Evolutionary conservation across 2,329 filamentous ascomycete genomes (phyloP), one percentile per base, ranked within the genome.

Genomic region (Sclerotinia trifoliorum): DNA sequence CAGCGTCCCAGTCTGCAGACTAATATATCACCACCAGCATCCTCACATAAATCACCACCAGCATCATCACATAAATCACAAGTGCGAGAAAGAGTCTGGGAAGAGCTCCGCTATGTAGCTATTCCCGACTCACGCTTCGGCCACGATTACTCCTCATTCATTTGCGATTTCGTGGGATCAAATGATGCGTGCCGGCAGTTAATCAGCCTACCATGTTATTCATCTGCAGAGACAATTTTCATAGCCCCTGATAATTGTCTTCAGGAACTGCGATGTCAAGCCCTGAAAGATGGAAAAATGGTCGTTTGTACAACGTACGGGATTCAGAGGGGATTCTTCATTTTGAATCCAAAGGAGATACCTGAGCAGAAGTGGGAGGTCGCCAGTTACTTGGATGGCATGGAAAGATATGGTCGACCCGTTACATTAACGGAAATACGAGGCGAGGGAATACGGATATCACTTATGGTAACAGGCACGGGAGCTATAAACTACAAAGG

Each of bases 171-270:
- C 68, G 73, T 74, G 6, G 77, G 75, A 60, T 82, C 81, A 0
- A 66, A 74, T 2, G 69, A 71, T 0, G 80, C 80, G 1, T 74
- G 75, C 21, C 70, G 75, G 8, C 76, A 74, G 48, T 71, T 82
- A 2, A 66, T 73, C 1, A 67, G 74, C 4, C 71, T 80, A 21
- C 73, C 75, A 5, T 76, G 73, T 65, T 82, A 81, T 70, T 60
- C 71, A 24, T 63, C 70, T 11, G 76, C 78, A 4, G 52, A 68
- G 15, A 74, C 75, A 5, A 70, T 82, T 57, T 81, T 82, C 69
- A 77, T 80, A 29, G 79, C 80, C 6, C 78, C 80, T 2, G 81
- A 82, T 70, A 82, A 81, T 68, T 81, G 80, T 71, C 75, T 82
- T n/a, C 80, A 82, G 71, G 71, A 76, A 11, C 73, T 82, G 35